Percentiles rank a stretch among this genome's conserved stretches.
phyloP scores from a whole-genome alignment of 2,329 filamentous ascomycete species.

The Diaporthe sp. region DNA sequence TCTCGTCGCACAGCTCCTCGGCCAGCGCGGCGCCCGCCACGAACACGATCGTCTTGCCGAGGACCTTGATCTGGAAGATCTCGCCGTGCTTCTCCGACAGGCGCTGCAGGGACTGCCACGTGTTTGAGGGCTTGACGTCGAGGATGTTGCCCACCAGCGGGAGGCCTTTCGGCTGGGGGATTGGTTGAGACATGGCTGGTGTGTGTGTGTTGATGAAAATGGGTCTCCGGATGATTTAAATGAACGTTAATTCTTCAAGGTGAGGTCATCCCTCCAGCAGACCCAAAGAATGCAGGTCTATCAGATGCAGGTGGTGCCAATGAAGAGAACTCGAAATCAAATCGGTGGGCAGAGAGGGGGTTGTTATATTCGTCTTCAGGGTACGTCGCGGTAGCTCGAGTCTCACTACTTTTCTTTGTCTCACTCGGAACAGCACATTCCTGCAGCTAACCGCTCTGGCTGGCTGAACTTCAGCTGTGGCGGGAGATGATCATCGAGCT shows the following conservation, averaged over 20 bases:
- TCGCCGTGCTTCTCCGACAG: slow-evolving; percentile 64
- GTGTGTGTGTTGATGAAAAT: not conserved
- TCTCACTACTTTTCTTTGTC: slow-evolving; percentile 31
- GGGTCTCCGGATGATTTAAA: not conserved
- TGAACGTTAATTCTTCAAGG: not conserved
- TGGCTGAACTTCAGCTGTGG: slow-evolving; percentile 21
- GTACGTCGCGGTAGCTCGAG: not conserved
- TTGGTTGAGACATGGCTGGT: slow-evolving; percentile 57
- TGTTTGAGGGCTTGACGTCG: slow-evolving; percentile 63
- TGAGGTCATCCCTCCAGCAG: not conserved
- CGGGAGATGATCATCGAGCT: slow-evolving; percentile 14
- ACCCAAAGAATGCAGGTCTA: rapidly evolving
- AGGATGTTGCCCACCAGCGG: slow-evolving; percentile 67
- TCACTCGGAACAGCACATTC: slow-evolving; percentile 6
- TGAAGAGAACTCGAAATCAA: too few relatives aligned
- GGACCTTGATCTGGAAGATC: slow-evolving; percentile 60
- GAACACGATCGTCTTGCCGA: slow-evolving; percentile 58
- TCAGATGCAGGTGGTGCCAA: not conserved
- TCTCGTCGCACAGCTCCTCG: slow-evolving; percentile 64
- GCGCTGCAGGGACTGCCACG: slow-evolving; percentile 63
- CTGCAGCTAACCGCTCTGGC: slow-evolving; percentile 25
- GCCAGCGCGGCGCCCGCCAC: slow-evolving; percentile 57
- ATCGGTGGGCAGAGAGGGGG: not conserved
- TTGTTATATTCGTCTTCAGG: not conserved
- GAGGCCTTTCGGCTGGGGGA: slow-evolving; percentile 64